phyloP scores from a whole-genome alignment of 2,329 filamentous ascomycete genomes.

The Microthyrium microscopicum region DNA sequence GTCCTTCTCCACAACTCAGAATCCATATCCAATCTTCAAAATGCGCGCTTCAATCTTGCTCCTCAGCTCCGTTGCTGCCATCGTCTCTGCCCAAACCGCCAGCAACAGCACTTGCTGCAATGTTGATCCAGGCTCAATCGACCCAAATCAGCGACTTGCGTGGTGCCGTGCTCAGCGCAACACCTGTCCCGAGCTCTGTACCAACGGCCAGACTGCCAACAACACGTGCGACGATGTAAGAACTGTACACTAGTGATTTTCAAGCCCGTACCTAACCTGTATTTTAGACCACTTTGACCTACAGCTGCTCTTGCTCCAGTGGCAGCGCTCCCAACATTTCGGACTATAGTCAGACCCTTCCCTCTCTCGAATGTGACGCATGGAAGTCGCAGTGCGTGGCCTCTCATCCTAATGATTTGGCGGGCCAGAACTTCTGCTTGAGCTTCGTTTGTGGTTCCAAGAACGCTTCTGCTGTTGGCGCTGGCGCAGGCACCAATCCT shows the following conservation, averaged over 20 bases:
- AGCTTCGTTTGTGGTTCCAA: slow-evolving; percentile 35
- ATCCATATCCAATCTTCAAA: slow-evolving; percentile 21
- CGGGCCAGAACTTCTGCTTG: slow-evolving; percentile 28
- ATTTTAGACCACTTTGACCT: slow-evolving; percentile 32
- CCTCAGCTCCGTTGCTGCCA: slow-evolving; percentile 28
- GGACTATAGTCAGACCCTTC: slow-evolving; percentile 40
- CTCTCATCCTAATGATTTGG: slow-evolving; percentile 21
- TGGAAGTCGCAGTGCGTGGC: slow-evolving; percentile 28
- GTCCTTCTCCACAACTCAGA: too few relatives aligned
- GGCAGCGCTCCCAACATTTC: slow-evolving; percentile 37
- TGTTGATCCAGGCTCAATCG: slow-evolving; percentile 27
- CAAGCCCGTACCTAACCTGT: slow-evolving; percentile 2
- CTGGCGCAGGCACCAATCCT: slow-evolving; percentile 15
- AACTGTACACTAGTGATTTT: neutral
- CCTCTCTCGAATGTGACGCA: slow-evolving; percentile 41
- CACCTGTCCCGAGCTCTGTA: slow-evolving; percentile 44
- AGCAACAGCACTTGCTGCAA: slow-evolving; percentile 19
- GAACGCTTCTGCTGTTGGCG: slow-evolving; percentile 23
- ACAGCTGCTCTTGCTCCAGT: slow-evolving; percentile 41
- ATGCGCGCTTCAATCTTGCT: slow-evolving; percentile 32
- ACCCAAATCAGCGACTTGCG: slow-evolving; percentile 18
- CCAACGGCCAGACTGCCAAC: slow-evolving; percentile 25
- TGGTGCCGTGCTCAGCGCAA: slow-evolving; percentile 45
- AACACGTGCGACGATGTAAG: slow-evolving; percentile 44
- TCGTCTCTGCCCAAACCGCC: slow-evolving; percentile 28